A percentile compares a stretch with the other conserved stretches of the same genome.
Evolutionary conservation across 768 basidiomycete species (phyloP).

Genomic region (Pulveroboletus sp.): DNA sequence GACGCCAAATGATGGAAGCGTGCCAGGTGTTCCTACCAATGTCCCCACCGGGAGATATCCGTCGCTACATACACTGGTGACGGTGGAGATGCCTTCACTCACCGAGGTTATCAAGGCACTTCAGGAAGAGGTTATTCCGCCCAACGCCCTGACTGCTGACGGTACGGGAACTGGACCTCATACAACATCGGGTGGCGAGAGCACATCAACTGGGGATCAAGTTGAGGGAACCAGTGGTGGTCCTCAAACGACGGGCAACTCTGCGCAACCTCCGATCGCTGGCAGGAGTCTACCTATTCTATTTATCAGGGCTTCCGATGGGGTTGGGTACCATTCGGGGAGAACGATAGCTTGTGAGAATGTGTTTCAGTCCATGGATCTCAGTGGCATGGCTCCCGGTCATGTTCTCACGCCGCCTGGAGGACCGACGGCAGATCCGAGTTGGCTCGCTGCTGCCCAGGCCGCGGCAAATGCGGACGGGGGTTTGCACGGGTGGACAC

Average conservation of each 20-base stretch:
- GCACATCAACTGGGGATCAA: slow-evolving; percentile 24
- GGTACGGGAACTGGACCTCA: slow-evolving; percentile 37
- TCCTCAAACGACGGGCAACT: slow-evolving; percentile 21
- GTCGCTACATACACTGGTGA: slow-evolving; percentile 74
- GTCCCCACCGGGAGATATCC: slow-evolving; percentile 47
- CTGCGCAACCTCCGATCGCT: slow-evolving; percentile 49
- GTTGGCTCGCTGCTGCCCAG: slow-evolving; percentile 75
- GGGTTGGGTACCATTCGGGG: slow-evolving; percentile 89
- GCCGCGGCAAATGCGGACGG: slow-evolving; percentile 64
- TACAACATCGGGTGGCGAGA: slow-evolving; percentile 26
- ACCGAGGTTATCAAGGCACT: slow-evolving; percentile 75
- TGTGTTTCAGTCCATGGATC: slow-evolving; percentile 68
- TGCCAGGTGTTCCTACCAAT: slow-evolving; percentile 15
- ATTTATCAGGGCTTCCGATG: slow-evolving; percentile 78
- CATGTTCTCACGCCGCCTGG: slow-evolving; percentile 45
- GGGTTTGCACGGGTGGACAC: slow-evolving; percentile 73
- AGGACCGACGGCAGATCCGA: slow-evolving; percentile 50
- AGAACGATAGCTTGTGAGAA: slow-evolving; percentile 82
- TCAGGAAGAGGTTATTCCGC: slow-evolving; percentile 62
- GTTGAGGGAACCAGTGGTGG: slow-evolving; percentile 25
- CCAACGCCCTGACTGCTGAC: slow-evolving; percentile 34
- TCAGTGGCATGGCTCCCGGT: slow-evolving; percentile 46
- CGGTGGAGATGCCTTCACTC: slow-evolving; percentile 82
- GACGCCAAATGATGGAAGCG: slow-evolving; percentile 24
- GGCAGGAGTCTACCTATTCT: slow-evolving; percentile 74